Evolutionary conservation across 2,329 filamentous ascomycete genomes (phyloP).

Genomic region (Neophaeococcomyces mojaviensis): DNA sequence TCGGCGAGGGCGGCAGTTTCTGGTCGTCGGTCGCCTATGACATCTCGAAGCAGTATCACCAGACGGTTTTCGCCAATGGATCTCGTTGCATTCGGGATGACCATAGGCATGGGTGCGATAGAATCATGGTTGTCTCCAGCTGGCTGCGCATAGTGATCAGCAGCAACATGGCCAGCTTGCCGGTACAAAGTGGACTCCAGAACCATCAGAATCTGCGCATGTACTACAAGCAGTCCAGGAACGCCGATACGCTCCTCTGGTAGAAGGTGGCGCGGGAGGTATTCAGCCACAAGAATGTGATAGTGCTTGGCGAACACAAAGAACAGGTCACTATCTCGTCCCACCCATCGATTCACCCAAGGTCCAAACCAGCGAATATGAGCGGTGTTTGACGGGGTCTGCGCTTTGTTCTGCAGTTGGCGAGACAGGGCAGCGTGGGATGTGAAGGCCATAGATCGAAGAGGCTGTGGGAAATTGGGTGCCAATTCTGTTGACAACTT

Average conservation of each 20-base stretch:
- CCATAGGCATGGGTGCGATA: conserved; percentile 54
- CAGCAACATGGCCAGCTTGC: conserved; percentile 41
- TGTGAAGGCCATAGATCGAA: conserved; percentile 55
- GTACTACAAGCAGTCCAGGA: conserved; percentile 71
- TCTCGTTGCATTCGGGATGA: conserved; percentile 63
- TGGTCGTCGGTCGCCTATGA: conserved; percentile 57
- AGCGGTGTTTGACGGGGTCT: conserved; percentile 59
- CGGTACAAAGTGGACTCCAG: conserved; percentile 73
- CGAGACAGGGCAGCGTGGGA: conserved; percentile 54
- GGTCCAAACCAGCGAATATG: conserved; percentile 77
- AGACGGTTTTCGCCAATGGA: conserved; percentile 85
- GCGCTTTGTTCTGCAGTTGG: conserved; percentile 56
- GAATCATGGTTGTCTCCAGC: conserved; percentile 59
- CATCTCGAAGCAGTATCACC: conserved; percentile 72
- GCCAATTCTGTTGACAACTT: conserved; percentile 55
- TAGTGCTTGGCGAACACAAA: conserved; percentile 89
- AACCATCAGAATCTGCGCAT: conserved; percentile 71
- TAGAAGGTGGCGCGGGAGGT: conserved; percentile 51
- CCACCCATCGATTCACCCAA: conserved; percentile 80
- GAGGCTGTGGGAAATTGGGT: conserved; percentile 60
- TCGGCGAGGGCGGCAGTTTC: conserved; percentile 51
- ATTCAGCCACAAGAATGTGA: conserved; percentile 69
- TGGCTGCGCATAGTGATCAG: conserved; percentile 45
- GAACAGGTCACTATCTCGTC: conserved; percentile 79
- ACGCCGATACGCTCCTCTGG: conserved; percentile 55